A percentile compares a stretch with the other conserved stretches of the same genome.
Evolutionary conservation across 2,329 filamentous ascomycete species (phyloP).

Genomic region (Colletotrichum zoysiae): DNA sequence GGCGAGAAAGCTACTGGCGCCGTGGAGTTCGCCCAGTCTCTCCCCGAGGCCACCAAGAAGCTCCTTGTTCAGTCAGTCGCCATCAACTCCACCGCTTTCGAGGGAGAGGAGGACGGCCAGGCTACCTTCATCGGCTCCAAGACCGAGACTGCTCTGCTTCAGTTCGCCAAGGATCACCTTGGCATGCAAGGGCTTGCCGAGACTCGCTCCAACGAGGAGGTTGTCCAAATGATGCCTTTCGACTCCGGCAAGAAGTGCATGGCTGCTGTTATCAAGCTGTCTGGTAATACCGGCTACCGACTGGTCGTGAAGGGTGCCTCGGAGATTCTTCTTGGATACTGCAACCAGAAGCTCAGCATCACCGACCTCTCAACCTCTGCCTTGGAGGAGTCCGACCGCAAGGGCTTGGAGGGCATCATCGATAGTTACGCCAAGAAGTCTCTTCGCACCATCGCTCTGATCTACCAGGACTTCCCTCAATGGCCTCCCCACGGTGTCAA

Average conservation of each 20-base stretch:
- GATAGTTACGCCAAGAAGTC: constrained; percentile 72
- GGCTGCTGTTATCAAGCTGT: constrained; percentile 66
- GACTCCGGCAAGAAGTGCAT: constrained; percentile 69
- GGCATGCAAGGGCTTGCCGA: constrained; percentile 62
- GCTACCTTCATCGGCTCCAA: constrained; percentile 66
- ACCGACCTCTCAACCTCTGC: constrained; percentile 66
- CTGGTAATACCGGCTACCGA: constrained; percentile 57
- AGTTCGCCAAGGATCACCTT: constrained; percentile 63
- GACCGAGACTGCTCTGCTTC: constrained; percentile 67
- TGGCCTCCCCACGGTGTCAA: constrained; percentile 75
- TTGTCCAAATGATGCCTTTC: constrained; percentile 65
- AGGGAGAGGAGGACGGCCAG: constrained; percentile 60
- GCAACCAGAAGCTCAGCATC: constrained; percentile 55
- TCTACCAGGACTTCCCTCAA: constrained; percentile 78
- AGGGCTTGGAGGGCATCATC: constrained; percentile 67
- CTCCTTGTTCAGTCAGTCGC: constrained; percentile 58
- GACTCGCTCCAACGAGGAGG: constrained; percentile 59
- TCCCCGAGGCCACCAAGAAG: constrained; percentile 48
- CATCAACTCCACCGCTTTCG: constrained; percentile 71
- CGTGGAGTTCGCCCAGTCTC: constrained; percentile 43
- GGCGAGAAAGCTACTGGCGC: constrained; percentile 45
- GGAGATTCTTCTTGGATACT: constrained; percentile 64
- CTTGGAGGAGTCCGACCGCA: constrained; percentile 57
- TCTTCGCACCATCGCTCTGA: constrained; percentile 81
- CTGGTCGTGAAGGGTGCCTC: constrained; percentile 69